phyloP scores from a whole-genome alignment of 2,329 filamentous ascomycete species.

The Claviceps sp. region DNA sequence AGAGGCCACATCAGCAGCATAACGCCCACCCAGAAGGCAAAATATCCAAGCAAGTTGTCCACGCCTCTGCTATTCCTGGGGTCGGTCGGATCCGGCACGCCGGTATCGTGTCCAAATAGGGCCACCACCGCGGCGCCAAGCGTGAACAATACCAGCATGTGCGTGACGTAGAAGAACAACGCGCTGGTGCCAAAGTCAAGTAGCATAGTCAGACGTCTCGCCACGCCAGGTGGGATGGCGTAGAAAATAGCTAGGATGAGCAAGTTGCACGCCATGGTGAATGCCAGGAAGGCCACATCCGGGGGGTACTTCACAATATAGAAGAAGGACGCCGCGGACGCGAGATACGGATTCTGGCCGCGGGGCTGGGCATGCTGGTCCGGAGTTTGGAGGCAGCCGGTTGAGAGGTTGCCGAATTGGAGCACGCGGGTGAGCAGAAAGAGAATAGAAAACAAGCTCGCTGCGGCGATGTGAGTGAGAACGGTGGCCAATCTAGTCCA shows the following conservation, averaged over 20 bases:
- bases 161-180: constrained; percentile 31
- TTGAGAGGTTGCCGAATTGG: constrained; percentile 29
- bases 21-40: constrained; percentile 20
- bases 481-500: constrained; percentile 16
- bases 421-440: constrained; percentile 29
- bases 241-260: constrained; percentile 25
- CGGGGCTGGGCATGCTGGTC: constrained; percentile 19
- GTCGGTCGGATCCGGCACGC: constrained; percentile 12
- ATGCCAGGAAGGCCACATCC: constrained; percentile 31
- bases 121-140: constrained; percentile 13
- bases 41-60: constrained; percentile 24
- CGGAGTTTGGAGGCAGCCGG: constrained; percentile 26
- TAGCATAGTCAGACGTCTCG: constrained; percentile 20
- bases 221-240: constrained; percentile 17
- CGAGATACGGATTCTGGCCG: constrained; percentile 26
- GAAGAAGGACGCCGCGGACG: constrained; percentile 28
- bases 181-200: constrained; percentile 32
- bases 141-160: constrained; percentile 21
- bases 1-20: constrained; percentile 28
- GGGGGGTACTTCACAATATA: constrained; percentile 34
- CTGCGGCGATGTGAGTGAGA: constrained; percentile 16
- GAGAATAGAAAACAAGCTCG: constrained; percentile 19
- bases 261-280: constrained; percentile 25
- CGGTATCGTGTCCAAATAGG: constrained; percentile 23
- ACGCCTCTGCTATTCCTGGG: constrained; percentile 18